Percentiles rank a stretch among this genome's conserved stretches.
Evolutionary conservation across 2,329 filamentous ascomycete genomes (phyloP).

Genomic region (Pyricularia sp.): DNA sequence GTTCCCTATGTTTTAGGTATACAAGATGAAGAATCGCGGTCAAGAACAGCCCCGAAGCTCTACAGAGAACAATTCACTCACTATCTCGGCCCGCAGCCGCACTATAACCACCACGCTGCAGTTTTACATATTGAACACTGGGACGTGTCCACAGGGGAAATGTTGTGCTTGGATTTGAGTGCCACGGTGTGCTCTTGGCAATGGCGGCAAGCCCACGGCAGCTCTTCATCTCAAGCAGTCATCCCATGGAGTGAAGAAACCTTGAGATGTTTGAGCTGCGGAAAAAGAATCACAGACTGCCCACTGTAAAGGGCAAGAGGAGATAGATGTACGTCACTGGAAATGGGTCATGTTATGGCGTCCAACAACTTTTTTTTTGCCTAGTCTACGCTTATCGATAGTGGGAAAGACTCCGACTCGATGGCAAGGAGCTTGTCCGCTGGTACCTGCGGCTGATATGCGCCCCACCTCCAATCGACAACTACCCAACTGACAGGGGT

Average conservation of each 20-base stretch:
- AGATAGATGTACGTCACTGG: not conserved
- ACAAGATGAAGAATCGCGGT: not conserved
- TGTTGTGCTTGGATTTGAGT: not conserved
- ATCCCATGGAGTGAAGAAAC: not conserved
- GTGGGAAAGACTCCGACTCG: too few relatives aligned
- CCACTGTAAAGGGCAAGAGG: not conserved
- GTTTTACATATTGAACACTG: not conserved
- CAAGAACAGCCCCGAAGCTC: not conserved
- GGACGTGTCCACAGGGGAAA: not conserved
- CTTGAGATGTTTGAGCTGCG: not conserved
- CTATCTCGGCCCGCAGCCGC: not conserved
- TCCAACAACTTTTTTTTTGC: not conserved
- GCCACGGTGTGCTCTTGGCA: constrained; percentile 12
- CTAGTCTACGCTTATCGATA: not conserved
- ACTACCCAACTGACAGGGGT: not conserved
- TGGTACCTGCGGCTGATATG: not conserved
- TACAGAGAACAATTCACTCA: not conserved
- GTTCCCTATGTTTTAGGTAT: not conserved
- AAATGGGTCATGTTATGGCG: not conserved
- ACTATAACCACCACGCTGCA: not conserved
- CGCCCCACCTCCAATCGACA: not conserved
- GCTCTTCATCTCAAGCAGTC: constrained; percentile 16
- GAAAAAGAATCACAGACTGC: not conserved
- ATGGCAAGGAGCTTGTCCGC: not conserved
- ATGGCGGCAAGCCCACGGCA: constrained; percentile 16